Percentiles rank a stretch among this genome's conserved stretches.
These are phyloP conservation scores for Ceratocystis destructans DNA, from an alignment of 2,329 filamentous ascomycete species.

Conservation along the genomic window DNA sequence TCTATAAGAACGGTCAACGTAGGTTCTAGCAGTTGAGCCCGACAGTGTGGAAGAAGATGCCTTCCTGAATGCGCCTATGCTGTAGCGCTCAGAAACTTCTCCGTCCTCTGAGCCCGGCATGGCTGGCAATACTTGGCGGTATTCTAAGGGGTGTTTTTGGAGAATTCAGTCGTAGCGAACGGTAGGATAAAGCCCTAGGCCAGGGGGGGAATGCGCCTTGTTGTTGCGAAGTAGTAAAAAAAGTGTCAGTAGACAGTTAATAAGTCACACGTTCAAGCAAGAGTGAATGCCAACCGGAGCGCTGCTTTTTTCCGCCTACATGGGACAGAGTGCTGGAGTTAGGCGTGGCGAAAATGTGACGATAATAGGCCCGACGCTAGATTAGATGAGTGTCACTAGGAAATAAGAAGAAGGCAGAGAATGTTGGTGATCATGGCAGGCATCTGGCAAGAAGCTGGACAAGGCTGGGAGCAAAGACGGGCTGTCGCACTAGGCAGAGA, in stretches of 20 bases:
- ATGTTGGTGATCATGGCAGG: too few relatives aligned
- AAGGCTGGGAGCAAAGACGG: too few relatives aligned
- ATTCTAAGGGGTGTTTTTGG: neutral
- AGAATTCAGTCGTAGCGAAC: neutral
- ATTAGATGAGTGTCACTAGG: too few relatives aligned
- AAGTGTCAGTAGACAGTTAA: slow-evolving; percentile 16
- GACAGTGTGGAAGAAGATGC: slow-evolving; percentile 50
- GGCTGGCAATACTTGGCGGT: neutral
- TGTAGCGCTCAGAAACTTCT: neutral
- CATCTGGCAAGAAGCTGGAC: too few relatives aligned
- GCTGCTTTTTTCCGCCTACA: slow-evolving; percentile 4
- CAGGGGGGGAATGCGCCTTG: slow-evolving; percentile 1
- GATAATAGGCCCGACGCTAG: too few relatives aligned
- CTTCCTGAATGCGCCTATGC: slow-evolving; percentile 40
- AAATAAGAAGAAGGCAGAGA: too few relatives aligned
- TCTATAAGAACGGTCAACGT: slow-evolving; percentile 91
- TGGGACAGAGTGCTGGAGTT: neutral
- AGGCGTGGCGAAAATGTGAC: neutral
- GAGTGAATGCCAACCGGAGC: slow-evolving; percentile 18
- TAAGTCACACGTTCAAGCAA: slow-evolving; percentile 9
- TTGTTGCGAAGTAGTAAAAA: slow-evolving; percentile 1
- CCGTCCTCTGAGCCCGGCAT: slow-evolving; percentile 3
- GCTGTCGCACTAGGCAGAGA: too few relatives aligned
- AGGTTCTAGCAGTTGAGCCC: slow-evolving; percentile 59
- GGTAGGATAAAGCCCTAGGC: neutral